Base-by-base conservation (phyloP, 176 grass and related monocot genomes). In the Carex littledalei region DNA sequence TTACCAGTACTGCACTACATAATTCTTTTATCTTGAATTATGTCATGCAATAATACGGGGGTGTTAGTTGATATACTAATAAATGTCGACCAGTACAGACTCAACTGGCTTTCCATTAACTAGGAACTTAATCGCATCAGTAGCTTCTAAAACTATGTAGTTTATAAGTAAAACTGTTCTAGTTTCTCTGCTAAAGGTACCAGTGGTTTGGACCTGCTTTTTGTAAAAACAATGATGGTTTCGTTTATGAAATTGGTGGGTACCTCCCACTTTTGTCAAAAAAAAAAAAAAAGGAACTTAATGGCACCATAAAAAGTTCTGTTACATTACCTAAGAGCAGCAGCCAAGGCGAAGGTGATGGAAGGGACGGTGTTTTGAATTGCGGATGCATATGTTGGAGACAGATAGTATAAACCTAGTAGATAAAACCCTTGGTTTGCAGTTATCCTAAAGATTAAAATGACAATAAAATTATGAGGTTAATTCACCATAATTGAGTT, bases 381-480 rank as follows among this genome's bases (percentile, higher is more conserved):
- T 22, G 94, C 94, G 1, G 94, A 97, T 37, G 94, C 94, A 85
- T 97, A 97, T 79, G 94, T 94, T 53, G 94, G 94, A 35, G 94
- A 97, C 55, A 97, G 59, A 85, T 97, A 84, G 14, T 97, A 94
- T 80, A 97, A 68, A 3, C 94, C 94, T 69, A 97, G 81, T 75
- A 97, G 92, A 81, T 97, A 97, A 89, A 94, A 97, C 50, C 94
- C 94, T 88, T 98, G 95, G 88, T 98, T 98, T 83, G 93, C 93
- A 57, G 95, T 98, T 79, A 98, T 98, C 74, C 91, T 97, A 86
- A 67, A 85, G 16, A 32, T 55, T 29, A 32, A 84, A 88, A 43
- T 50, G 10, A 65, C 65, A 35, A n/a, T 41, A 53, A 24, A 67
- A 52, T 24, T 49, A 35, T 14, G 22, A 22, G 54, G 11, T 60